Base-by-base conservation (phyloP, 1,139 yeast genomes). In the Insectozyma bohioensis region DNA sequence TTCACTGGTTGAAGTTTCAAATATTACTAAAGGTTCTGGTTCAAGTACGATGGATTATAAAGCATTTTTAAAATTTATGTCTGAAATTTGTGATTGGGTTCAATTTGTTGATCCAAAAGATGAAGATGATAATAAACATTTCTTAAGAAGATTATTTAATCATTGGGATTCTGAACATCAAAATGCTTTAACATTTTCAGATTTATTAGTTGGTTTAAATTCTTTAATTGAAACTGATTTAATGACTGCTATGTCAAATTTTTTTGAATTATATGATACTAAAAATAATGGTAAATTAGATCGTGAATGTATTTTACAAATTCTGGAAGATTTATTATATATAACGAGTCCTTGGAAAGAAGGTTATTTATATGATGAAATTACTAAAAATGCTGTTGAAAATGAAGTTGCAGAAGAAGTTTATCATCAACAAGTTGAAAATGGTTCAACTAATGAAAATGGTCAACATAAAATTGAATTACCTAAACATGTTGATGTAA, bases 311-410 rank as follows among this genome's bases (percentile, higher is more conserved):
- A 85, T 92, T 6, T 64, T 92, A 34, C 80, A 80, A 45, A 74
- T 90, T 43, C 87, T 96, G 0, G 98, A 92, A 52, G 97, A 92
- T 32, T 60, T 92, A 31, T 61, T 92, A 14, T 84, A 78, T 47
- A 69, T 92, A 20, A 90, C 96, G 0, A 70, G 83, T 21, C 95
- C 96, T 1, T 85, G 88, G 82, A 77, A 82, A 47, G 84, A 81
- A 39, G 90, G 87, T 0, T 54, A 60, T 24, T 47, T 77, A 8
- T 69, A 80, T 29, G 94, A 84, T 50, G 51, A 61, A 6, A 63
- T 83, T 8, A 80, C 92, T 0, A 72, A 77, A 34, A 63, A 63
- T 28, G 75, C 75, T 1, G 77, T 84, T 30, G 88, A 82, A 48
- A 67, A 72, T 32, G 79, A 74, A 28, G 74, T 82, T 37, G 87